These are phyloP conservation scores for Russula lepida DNA, from an alignment of 768 basidiomycete species.

Conservation along the genomic window DNA sequence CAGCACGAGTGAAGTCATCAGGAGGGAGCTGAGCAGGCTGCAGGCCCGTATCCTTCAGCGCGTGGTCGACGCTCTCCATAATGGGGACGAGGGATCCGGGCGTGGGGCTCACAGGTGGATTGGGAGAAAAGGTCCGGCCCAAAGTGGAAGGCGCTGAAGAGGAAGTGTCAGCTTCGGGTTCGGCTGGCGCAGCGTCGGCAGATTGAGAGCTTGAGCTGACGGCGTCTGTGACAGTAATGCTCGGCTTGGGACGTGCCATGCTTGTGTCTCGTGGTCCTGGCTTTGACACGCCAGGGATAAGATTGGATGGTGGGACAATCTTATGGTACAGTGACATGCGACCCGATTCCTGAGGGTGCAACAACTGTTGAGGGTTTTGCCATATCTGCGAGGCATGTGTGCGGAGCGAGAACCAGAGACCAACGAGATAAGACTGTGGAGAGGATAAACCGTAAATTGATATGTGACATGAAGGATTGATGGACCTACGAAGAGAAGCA, in stretches of 20 bases:
- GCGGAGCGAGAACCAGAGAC: constrained; percentile 96
- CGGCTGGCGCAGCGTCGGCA: not conserved
- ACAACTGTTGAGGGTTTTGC: constrained; percentile 89
- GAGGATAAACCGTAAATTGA: constrained; percentile 5
- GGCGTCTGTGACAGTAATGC: constrained; percentile 29
- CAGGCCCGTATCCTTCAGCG: constrained; percentile 53
- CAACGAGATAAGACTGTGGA: constrained; percentile 85
- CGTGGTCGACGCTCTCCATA: constrained; percentile 69
- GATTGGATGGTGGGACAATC: constrained; percentile 33
- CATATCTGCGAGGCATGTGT: constrained; percentile 98
- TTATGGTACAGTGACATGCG: constrained; percentile 63
- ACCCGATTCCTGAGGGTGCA: constrained; percentile 41
- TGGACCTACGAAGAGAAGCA: constrained; percentile 76
- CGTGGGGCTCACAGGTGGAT: constrained; percentile 26
- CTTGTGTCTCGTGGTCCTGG: constrained; percentile 4
- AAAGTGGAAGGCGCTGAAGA: not conserved
- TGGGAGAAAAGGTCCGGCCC: constrained; percentile 50
- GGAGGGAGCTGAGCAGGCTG: constrained; percentile 50
- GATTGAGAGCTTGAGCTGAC: not conserved
- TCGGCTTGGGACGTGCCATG: constrained; percentile 39
- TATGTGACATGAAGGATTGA: not conserved
- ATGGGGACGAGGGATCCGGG: constrained; percentile 48
- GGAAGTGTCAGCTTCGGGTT: not conserved
- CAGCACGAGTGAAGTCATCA: constrained; percentile 89
- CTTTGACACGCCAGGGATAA: constrained; percentile 24